Base-by-base conservation (phyloP, 768 basidiomycete genomes). In the Hericium rajendrae region DNA sequence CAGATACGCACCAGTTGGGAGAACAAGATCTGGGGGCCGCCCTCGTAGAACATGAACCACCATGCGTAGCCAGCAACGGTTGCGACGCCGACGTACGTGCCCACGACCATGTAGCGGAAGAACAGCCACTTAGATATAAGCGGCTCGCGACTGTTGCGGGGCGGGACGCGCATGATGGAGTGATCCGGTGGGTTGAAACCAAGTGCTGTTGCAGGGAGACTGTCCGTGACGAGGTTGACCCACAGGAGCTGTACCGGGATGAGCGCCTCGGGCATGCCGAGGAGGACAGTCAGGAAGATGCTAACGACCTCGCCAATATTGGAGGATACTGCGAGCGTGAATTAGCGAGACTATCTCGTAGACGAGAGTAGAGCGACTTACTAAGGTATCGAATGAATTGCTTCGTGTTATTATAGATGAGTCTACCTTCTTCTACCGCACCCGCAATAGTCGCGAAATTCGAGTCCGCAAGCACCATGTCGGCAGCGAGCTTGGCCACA, bases 391-490 rank as follows among this genome's bases (percentile, higher is more conserved):
- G 88, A 72, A 99, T 97, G 72, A 99, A 99, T 70, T 98, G 95
- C 74, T 99, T 99, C 48, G 94, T 98, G 74, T 99, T 99, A 74
- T 97, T 97, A 73, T 97, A 98, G 67, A 98, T 99, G 57, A 95
- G 78, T 71, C 95, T 78, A 64, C 95, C 95, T 74, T 99, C 95
- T 71, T 98, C 95, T 48, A 99, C 94, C 8, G 95, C 95, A 64
- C 84, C 77, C 70, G 97, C 94, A 71, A 99, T 97, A 6, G 94
- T 94, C 11, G 93, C 86, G 71, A 99, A 99, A 76, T 98, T 98
- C 51, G 94, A 94, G 70, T 95, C 94, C 5, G 91, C 89, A 53
- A 94, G 82, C 32, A 99, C 94, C 93, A 99, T 95, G 71, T 99
- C 95, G 8, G 95, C 92, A 4, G 95, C 97, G 59, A 97, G 76